Evolutionary conservation across 2,329 filamentous ascomycete genomes (phyloP).

Genomic region (Calonectria honghensis): DNA sequence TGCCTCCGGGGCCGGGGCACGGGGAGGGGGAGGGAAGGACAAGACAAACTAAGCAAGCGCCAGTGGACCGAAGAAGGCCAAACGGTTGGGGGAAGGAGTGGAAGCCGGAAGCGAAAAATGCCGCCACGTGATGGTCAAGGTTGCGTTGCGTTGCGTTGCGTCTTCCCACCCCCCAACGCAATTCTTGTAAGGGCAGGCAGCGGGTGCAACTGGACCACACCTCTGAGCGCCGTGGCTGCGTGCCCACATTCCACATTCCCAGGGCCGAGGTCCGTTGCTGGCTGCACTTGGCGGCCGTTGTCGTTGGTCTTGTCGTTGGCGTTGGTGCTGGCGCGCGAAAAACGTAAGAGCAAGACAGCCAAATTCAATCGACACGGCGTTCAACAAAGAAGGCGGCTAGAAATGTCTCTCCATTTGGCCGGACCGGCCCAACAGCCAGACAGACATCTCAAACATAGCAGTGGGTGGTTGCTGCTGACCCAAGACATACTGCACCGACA

Average conservation of each 20-base stretch:
- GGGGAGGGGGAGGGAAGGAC: background rate
- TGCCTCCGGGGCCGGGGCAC: constrained; percentile 15
- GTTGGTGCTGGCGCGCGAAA: background rate
- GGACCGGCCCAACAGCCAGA: constrained; percentile 14
- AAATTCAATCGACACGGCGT: background rate
- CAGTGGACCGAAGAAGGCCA: constrained; percentile 21
- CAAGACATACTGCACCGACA: constrained; percentile 15
- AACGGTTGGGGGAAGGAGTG: constrained; percentile 44
- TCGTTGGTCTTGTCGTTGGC: constrained; percentile 7
- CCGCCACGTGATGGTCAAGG: constrained; percentile 45
- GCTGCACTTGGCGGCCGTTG: background rate
- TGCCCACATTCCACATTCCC: constrained; percentile 16
- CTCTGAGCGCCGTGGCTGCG: constrained; percentile 3
- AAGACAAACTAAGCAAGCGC: constrained; percentile 2
- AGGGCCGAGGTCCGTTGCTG: constrained; percentile 11
- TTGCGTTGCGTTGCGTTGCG: constrained; percentile 17
- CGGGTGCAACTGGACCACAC: background rate
- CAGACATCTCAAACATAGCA: constrained; percentile 8
- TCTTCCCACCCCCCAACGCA: constrained; percentile 42
- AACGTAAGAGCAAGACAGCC: background rate
- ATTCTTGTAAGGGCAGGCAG: constrained; percentile 16
- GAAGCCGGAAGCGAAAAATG: constrained; percentile 30
- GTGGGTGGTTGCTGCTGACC: constrained; percentile 17
- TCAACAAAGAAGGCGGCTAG: constrained; percentile 21
- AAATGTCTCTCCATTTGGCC: constrained; percentile 35